These are phyloP conservation scores for Syzygium aromaticum DNA, from an alignment of 345 rosid genomes.

Conservation along the genomic window DNA sequence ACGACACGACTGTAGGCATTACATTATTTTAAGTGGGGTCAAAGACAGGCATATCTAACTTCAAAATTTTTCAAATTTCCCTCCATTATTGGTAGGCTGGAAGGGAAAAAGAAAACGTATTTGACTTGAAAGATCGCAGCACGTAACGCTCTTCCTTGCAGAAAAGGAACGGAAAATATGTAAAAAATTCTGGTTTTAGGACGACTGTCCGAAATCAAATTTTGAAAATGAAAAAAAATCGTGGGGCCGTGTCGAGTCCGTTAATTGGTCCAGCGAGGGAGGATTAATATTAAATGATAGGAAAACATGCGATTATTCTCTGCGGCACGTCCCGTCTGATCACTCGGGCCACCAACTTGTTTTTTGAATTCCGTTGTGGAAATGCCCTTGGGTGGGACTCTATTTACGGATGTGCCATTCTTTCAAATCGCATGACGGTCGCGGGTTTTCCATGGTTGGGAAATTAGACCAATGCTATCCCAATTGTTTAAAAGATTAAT, in stretches of 20 bases:
- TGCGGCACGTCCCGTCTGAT: background rate
- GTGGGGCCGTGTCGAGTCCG: background rate
- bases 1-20: background rate
- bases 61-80: background rate
- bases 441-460: background rate
- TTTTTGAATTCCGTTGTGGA: background rate
- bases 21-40: background rate
- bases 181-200: background rate
- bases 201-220: background rate
- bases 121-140: background rate
- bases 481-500: background rate
- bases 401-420: background rate
- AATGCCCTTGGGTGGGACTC: background rate
- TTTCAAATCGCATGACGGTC: fast-evolving
- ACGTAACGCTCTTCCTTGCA: background rate
- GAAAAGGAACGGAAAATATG: background rate
- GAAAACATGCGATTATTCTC: background rate
- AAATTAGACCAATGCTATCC: background rate
- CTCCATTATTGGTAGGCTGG: background rate
- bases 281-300: background rate
- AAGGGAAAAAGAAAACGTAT: background rate
- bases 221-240: background rate
- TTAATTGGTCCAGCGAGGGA: background rate
- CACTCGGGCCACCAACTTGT: background rate
- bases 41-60: background rate